A percentile compares a stretch with the other conserved stretches of the same genome.
These are phyloP conservation scores for Trifolium repens DNA, from an alignment of 306 rosid species.

Conservation along the genomic window DNA sequence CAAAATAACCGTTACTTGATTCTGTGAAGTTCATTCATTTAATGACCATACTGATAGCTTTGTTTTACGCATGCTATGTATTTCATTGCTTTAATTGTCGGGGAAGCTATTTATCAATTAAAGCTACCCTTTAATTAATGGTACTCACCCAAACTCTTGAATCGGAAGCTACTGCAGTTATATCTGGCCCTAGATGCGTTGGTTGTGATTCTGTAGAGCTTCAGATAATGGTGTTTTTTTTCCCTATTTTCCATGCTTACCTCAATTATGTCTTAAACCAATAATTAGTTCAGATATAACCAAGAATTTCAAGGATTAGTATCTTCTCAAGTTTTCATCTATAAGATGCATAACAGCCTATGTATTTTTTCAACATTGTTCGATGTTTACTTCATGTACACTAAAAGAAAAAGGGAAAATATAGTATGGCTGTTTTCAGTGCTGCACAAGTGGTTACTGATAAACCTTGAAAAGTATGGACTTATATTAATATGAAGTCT, in stretches of 20 bases:
- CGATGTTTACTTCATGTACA: slow-evolving; percentile 3
- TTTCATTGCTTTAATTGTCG: background rate
- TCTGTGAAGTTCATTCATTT: slow-evolving; percentile 27
- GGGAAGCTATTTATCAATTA: slow-evolving; percentile 8
- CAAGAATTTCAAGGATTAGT: slow-evolving; percentile 5
- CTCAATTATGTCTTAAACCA: slow-evolving; percentile 4
- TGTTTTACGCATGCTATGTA: slow-evolving; percentile 7
- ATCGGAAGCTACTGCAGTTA: slow-evolving; percentile 18
- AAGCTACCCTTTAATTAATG: slow-evolving; percentile 2
- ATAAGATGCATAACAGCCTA: slow-evolving; percentile 14
- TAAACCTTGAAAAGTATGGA: slow-evolving; percentile 27
- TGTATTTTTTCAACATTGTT: slow-evolving; percentile 26
- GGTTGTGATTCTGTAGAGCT: slow-evolving; percentile 22
- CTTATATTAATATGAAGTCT: background rate
- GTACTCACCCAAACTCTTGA: background rate
- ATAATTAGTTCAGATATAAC: slow-evolving; percentile 10
- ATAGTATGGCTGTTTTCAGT: slow-evolving; percentile 21
- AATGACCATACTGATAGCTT: slow-evolving; percentile 3
- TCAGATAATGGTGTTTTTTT: slow-evolving; percentile 23
- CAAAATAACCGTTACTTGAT: background rate
- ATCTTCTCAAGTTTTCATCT: slow-evolving; percentile 7
- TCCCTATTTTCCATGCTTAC: slow-evolving; percentile 38
- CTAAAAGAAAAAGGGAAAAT: slow-evolving; percentile 11
- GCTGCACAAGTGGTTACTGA: slow-evolving; percentile 6
- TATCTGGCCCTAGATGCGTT: slow-evolving; percentile 29